Base-by-base conservation (phyloP, 805 yeast species). In the Saccharomycopsis capsularis region DNA sequence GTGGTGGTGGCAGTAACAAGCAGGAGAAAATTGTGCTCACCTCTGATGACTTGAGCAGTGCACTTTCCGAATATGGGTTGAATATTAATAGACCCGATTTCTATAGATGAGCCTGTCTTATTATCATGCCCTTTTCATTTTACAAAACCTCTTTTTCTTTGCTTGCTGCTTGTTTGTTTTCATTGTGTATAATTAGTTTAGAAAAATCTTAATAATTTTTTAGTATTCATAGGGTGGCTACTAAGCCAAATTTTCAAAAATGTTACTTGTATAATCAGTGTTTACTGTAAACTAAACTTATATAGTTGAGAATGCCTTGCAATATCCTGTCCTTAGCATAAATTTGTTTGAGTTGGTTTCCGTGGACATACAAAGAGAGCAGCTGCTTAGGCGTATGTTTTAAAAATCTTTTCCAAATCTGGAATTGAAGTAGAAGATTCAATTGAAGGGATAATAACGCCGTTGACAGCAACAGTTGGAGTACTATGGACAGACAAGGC, bases 41-140 rank as follows among this genome's bases (percentile, higher is more conserved):
- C 0, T 86, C 89, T 79, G 95, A 89, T 55, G 98, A 93, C 61
- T 71, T 93, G 59, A 82, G 95, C 57, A 85, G 88, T 62, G 98
- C 98, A 1, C 71, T 95, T 53, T 79, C 88, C 40, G 99, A 93
- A 62, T 93, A 93, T 61, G 96, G 96, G 2, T 71, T 93, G 56
- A 90, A 93, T 59, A 79, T 93, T 3, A 78, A 82, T 55, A 76
- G 96, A 59, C 98, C 99, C 0, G 98, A 89, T 56, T 93, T 90
- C 64, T 93, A 93, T 67, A 81, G 97, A 57, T 91, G 43, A 39
- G 18, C 3, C 4, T 4, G n/a, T 40, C 9, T 40, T n/a, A 7
- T n/a, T 40, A 3, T 40, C 2, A 9, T 23, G 6, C 24, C n/a
- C 16, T 40, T 24, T 25, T 40, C 19, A 9, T 34, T 34, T n/a